Percentiles rank a stretch among this genome's conserved stretches.
Conservation (phyloP, 495 filamentous ascomycete genomes). For the Alectoria sarmentosa region DNA sequence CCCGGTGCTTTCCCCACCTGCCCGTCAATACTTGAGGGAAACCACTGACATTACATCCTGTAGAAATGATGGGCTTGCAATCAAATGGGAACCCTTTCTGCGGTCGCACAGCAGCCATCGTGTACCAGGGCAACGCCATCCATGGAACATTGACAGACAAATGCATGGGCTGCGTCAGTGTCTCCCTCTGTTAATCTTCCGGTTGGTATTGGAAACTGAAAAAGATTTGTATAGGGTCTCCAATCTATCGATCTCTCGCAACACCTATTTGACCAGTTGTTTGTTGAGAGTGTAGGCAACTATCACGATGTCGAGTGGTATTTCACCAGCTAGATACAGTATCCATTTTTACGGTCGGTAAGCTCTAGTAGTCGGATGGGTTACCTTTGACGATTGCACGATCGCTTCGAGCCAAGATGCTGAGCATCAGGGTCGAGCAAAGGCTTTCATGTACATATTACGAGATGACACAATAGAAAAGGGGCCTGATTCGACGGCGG, state of each 20-base stretch:
- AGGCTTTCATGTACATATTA: background rate
- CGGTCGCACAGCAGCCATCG: slow-evolving; percentile 58
- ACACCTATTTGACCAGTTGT: slow-evolving; percentile 36
- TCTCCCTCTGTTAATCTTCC: background rate
- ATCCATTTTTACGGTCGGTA: background rate
- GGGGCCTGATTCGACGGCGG: background rate
- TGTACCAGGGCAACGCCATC: slow-evolving; percentile 45
- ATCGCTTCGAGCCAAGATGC: background rate
- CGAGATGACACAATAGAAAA: background rate
- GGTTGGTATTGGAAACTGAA: background rate
- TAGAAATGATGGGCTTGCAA: slow-evolving; percentile 47
- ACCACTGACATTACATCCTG: background rate
- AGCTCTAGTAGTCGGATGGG: background rate
- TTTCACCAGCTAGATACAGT: slow-evolving; percentile 15
- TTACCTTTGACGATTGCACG: background rate
- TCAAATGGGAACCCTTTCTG: slow-evolving; percentile 53
- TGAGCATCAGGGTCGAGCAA: background rate
- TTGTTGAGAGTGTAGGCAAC: slow-evolving; percentile 11
- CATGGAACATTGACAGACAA: slow-evolving; percentile 60
- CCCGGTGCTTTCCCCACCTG: background rate
- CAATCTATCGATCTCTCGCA: slow-evolving; percentile 42
- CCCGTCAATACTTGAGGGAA: background rate
- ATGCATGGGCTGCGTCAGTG: slow-evolving; percentile 57
- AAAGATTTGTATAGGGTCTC: slow-evolving; percentile 16
- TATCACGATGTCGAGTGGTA: slow-evolving; percentile 23